Percentiles rank a stretch among this genome's conserved stretches.
Conservation (phyloP, 768 basidiomycete species). For the Amanita pallidorosea region DNA sequence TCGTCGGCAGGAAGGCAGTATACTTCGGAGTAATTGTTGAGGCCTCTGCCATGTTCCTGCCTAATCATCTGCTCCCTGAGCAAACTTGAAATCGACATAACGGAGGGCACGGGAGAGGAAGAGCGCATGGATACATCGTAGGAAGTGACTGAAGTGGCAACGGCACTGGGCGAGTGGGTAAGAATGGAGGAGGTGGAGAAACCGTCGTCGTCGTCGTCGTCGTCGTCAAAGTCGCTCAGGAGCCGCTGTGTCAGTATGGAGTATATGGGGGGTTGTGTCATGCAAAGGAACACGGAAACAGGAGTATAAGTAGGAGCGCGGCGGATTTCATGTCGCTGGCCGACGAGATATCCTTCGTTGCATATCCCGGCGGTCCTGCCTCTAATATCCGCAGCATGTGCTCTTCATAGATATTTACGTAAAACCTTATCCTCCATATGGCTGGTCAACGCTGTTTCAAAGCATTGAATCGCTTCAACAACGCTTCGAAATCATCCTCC, state of each 20-base stretch:
- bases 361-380: not conserved
- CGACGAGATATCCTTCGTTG: not conserved
- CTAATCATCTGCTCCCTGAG: conserved; percentile 47
- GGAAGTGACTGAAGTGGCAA: conserved; percentile 44
- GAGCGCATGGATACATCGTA: conserved; percentile 52
- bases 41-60: conserved; percentile 54
- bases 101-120: conserved; percentile 54
- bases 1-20: conserved; percentile 74
- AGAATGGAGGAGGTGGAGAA: conserved; percentile 28
- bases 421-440: not conserved
- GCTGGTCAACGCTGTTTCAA: conserved; percentile 62
- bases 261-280: not conserved
- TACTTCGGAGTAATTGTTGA: conserved; percentile 74
- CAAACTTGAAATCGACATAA: conserved; percentile 59
- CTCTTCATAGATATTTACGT: not conserved
- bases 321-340: conserved; percentile 1
- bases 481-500: conserved; percentile 65
- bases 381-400: not conserved
- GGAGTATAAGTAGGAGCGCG: not conserved
- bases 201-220: conserved; percentile 35
- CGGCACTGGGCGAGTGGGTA: conserved; percentile 24
- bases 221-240: conserved; percentile 13
- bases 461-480: conserved; percentile 75
- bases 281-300: not conserved
- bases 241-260: not conserved